Base-by-base conservation (phyloP, 2,329 filamentous ascomycete genomes). In the Arthrobotrys megalospora region DNA sequence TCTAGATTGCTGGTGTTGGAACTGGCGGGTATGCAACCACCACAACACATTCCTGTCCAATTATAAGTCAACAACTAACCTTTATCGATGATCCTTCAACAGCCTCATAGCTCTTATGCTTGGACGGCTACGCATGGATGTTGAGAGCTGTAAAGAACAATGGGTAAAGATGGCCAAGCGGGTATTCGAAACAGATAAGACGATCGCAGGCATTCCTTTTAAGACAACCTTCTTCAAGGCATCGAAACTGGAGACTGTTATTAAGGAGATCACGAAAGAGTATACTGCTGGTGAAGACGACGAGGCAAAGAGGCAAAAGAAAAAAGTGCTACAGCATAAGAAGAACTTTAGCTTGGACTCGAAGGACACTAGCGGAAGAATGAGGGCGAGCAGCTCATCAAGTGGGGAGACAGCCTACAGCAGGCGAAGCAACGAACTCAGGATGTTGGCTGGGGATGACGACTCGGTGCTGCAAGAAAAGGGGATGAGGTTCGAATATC, bases 121-220 rank as follows among this genome's bases (percentile, higher is more conserved):
- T 32, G 95, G 95, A n/a, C 89, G 95, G 68, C 85, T 99, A 81
- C 91, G 95, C 58, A 89, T 99, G 80, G 94, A 97, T 82, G 87
- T 98, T 48, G 95, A 97, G 84, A 97, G 93, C 0, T 97, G 95
- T 89, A 98, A 97, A 85, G 93, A 97, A 83, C 90, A 97, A 14
- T 99, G 97, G 83, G 93, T 97, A 81, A 93, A 93, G 82, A 91
- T 98, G 89, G 98, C 95, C 43, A 91, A 92, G 82, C 91, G 92
- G 84, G 95, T 98, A 0, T 99, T 99, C 82, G 92, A 98, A 86
- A 97, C 95, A 3, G 95, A 99, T 86, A 99, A 99, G 87, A 98
- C 94, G 1, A 93, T 98, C 81, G 93, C 92, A 41, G 95, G 95
- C 12, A 97, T 99, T 76, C 95, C 96, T 0, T 97, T 96, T 83